Evolutionary conservation across 163 green algal species (phyloP).

Genomic region (Chlamydomonas reinhardtii): DNA sequence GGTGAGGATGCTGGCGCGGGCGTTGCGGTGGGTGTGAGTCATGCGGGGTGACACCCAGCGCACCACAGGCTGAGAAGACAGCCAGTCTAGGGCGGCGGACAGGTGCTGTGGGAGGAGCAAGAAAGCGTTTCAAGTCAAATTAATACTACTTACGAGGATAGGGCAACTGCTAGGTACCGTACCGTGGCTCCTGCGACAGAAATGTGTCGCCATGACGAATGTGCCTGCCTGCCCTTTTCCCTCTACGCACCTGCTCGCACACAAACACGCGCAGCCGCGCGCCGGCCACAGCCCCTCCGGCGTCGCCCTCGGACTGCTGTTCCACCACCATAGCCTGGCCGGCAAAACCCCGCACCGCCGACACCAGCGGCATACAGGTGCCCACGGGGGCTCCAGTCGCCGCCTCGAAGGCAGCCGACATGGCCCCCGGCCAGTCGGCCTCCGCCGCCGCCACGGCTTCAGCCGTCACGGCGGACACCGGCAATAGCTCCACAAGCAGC

Average conservation of each 20-base stretch:
- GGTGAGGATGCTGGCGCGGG: conserved; percentile 63
- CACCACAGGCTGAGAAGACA: conserved; percentile 59
- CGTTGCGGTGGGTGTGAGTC: conserved; percentile 73
- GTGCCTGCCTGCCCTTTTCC: too few species aligned
- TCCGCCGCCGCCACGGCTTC: neutral
- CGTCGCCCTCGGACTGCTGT: neutral
- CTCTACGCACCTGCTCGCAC: conserved; percentile 44
- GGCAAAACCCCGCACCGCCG: too few species aligned
- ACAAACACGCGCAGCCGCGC: conserved; percentile 28
- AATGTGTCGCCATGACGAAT: neutral
- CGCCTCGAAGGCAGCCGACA: neutral
- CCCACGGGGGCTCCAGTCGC: neutral
- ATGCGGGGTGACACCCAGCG: conserved; percentile 59
- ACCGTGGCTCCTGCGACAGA: too few species aligned
- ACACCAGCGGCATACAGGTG: neutral
- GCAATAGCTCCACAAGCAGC: neutral
- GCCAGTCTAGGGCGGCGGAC: conserved; percentile 53
- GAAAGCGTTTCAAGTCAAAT: neutral
- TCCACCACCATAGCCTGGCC: neutral
- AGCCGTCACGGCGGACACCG: neutral
- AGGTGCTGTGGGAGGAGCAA: conserved; percentile 25
- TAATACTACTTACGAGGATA: too few species aligned
- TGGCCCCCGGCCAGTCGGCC: neutral
- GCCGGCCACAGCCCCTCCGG: too few species aligned
- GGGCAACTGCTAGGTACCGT: too few species aligned